Evolutionary conservation across 768 basidiomycete genomes (phyloP), one percentile per base, ranked within the genome.

Genomic region (Leccinum truebloodii): DNA sequence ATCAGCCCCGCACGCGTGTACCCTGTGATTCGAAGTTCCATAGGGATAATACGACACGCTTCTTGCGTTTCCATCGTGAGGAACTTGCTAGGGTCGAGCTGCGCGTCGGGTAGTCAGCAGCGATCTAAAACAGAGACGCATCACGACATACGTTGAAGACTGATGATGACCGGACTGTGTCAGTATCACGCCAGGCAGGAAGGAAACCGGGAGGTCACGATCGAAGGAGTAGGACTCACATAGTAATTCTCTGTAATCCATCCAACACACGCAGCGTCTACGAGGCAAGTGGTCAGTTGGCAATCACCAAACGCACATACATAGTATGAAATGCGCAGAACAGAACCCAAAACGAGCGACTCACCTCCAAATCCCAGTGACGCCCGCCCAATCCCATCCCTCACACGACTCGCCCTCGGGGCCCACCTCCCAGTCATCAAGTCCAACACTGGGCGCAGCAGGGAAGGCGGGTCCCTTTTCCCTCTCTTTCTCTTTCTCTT

Each of bases 341-440:
- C 35, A 16, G 13, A 37, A 37, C 35, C 35, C 2, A 14, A 35
- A 39, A 39, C 37, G 37, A 39, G 16, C 16, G 1, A 72, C 81
- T 65, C 64, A 83, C 83, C 78, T 77, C 83, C 84, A 86, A 53
- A 77, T 72, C 18, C 84, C 84, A 48, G 75, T 68, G 3, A 79
- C 81, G 8, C 82, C 84, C 1, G 83, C 85, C 84, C 85, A 86
- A 65, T 85, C 84, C 83, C 82, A 84, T 4, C 83, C 83, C 6
- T 73, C 71, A 52, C 71, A 73, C 4, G 62, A 61, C 28, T 66
- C 73, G 2, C 59, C 66, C 13, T 64, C 67, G 9, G 51, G 48
- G 0, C 70, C 69, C 1, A 62, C 32, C 30, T 65, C 70, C 70
- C 69, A 71, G 26, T 72, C 68, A 0, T 59, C 62, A 22, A 67